Percentiles rank a stretch among this genome's conserved stretches.
Evolutionary conservation across 1,139 yeast genomes (phyloP).

Genomic region (Lodderomyces elongisporus): DNA sequence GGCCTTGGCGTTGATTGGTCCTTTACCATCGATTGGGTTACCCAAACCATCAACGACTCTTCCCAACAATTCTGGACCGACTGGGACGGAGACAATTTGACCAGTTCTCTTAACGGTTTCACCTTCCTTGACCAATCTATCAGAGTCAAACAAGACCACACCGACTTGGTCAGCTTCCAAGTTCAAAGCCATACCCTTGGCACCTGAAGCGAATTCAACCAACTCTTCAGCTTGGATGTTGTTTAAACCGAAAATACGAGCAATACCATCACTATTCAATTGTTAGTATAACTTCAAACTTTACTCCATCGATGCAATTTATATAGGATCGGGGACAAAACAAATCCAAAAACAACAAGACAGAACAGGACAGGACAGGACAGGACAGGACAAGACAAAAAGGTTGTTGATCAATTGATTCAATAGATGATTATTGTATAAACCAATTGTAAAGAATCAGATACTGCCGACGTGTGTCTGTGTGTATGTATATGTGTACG

Average conservation of each 20-base stretch:
- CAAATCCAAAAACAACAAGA: too few relatives aligned
- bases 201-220: slow-evolving; percentile 99
- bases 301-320: not conserved
- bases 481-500: slow-evolving; percentile 1
- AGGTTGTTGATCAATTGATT: too few relatives aligned
- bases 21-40: slow-evolving; percentile 99
- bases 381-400: too few relatives aligned
- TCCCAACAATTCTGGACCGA: slow-evolving; percentile 97
- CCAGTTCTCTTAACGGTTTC: slow-evolving; percentile 99
- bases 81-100: slow-evolving; percentile 98
- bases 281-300: slow-evolving; percentile 19
- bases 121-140: slow-evolving; percentile 98
- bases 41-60: slow-evolving; percentile 99
- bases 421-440: too few relatives aligned
- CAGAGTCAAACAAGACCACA: slow-evolving; percentile 99
- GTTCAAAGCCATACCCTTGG: slow-evolving; percentile 99
- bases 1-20: slow-evolving; percentile 86
- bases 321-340: too few relatives aligned
- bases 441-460: too few relatives aligned
- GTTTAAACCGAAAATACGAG: slow-evolving; percentile 99
- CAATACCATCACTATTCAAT: slow-evolving; percentile 90
- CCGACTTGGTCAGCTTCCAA: slow-evolving; percentile 99
- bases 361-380: too few relatives aligned
- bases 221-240: slow-evolving; percentile 99
- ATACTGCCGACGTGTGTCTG: too few relatives aligned